Evolutionary conservation across 164 flowering plant species (phyloP).

Genomic region (Piper betle): DNA sequence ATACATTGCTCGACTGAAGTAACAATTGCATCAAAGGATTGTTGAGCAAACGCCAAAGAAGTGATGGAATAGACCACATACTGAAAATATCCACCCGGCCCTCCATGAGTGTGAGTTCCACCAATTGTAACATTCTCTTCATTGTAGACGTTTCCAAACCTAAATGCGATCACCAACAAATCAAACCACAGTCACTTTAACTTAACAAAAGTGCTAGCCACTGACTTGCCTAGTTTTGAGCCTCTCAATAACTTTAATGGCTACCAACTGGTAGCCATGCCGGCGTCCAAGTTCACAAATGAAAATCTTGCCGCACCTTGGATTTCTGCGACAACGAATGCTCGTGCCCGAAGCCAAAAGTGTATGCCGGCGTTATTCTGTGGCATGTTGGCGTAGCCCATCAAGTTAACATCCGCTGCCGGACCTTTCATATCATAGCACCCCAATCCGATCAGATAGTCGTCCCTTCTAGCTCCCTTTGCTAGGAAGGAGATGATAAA

Average conservation of each 20-base stretch:
- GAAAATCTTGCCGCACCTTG: conserved; percentile 30
- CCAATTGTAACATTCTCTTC: too few species aligned
- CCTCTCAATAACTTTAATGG: conserved; percentile 47
- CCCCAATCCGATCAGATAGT: conserved; percentile 59
- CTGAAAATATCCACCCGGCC: too few species aligned
- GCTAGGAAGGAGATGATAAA: background rate
- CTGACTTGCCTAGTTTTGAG: conserved; percentile 44
- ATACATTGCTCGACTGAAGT: too few species aligned
- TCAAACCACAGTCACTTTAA: too few species aligned
- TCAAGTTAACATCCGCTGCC: conserved; percentile 62
- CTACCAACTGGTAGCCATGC: conserved; percentile 66
- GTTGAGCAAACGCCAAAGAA: too few species aligned
- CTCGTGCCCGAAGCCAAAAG: conserved; percentile 45
- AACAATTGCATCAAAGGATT: too few species aligned
- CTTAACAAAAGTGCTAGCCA: too few species aligned
- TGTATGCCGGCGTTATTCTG: conserved; percentile 41
- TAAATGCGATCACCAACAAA: too few species aligned
- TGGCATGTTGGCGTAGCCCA: conserved; percentile 52
- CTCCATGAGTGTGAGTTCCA: too few species aligned
- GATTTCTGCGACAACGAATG: conserved; percentile 34
- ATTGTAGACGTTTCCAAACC: too few species aligned
- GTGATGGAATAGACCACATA: too few species aligned
- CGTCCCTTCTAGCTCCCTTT: conserved; percentile 12
- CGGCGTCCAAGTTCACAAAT: conserved; percentile 62
- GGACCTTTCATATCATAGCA: conserved; percentile 82